These are phyloP conservation scores for Raphanus raphanistrum DNA, from an alignment of 345 rosid genomes.

Conservation along the genomic window DNA sequence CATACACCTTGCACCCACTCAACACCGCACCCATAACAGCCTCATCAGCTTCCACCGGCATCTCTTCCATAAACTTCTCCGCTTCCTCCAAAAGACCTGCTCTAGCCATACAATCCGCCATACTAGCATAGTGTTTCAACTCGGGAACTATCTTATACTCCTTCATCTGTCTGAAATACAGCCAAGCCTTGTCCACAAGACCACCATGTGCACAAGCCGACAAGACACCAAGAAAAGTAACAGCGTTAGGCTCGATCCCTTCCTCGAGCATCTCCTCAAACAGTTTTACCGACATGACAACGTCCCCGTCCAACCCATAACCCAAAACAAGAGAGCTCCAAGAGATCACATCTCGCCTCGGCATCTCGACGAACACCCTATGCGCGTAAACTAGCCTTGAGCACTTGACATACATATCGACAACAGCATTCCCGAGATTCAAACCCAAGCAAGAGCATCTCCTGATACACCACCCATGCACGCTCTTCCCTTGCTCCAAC, in stretches of 20 bases:
- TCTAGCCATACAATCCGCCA: constrained; percentile 61
- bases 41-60: constrained; percentile 65
- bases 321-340: constrained; percentile 72
- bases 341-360: constrained; percentile 52
- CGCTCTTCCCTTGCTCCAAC: constrained; percentile 58
- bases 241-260: constrained; percentile 51
- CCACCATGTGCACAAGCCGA: constrained; percentile 71
- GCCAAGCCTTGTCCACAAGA: constrained; percentile 47
- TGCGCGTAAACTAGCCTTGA: constrained; percentile 40
- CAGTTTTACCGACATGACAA: constrained; percentile 37
- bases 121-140: constrained; percentile 55
- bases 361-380: constrained; percentile 45
- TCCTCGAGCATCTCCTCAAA: constrained; percentile 46
- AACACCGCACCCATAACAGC: constrained; percentile 57
- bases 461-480: constrained; percentile 64
- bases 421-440: constrained; percentile 57
- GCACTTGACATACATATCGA: constrained; percentile 62
- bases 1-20: constrained; percentile 56
- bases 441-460: constrained; percentile 46
- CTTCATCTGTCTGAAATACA: constrained; percentile 46
- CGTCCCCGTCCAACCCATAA: constrained; percentile 54
- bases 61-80: constrained; percentile 49
- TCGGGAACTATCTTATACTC: constrained; percentile 44
- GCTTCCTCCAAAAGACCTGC: constrained; percentile 65
- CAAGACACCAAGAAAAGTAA: constrained; percentile 66